A percentile compares a stretch with the other conserved stretches of the same genome.
These are phyloP conservation scores for Daldinia sp. DNA, from an alignment of 2,329 filamentous ascomycete species.

Conservation along the genomic window DNA sequence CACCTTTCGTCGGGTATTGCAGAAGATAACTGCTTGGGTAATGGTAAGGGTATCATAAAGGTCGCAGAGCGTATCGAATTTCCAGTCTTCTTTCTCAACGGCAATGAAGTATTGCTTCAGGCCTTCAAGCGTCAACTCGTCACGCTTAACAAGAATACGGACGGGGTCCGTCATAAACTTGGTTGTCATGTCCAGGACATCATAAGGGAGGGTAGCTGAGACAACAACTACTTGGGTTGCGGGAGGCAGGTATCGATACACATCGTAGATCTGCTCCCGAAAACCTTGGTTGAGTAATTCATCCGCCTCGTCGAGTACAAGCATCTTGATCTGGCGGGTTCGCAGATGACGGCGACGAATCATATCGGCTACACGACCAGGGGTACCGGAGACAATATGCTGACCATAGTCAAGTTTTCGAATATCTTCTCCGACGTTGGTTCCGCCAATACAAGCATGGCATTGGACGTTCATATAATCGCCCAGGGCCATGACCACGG, in stretches of 20 bases:
- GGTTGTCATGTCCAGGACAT: slow-evolving; percentile 98
- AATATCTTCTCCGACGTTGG: slow-evolving; percentile 97
- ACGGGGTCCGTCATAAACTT: slow-evolving; percentile 99
- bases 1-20: slow-evolving; percentile 98
- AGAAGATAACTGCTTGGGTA: slow-evolving; percentile 99
- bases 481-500: slow-evolving; percentile 98
- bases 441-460: slow-evolving; percentile 97
- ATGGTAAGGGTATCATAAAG: slow-evolving; percentile 99
- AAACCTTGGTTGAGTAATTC: slow-evolving; percentile 90
- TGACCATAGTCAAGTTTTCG: slow-evolving; percentile 97
- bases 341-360: slow-evolving; percentile 69
- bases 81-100: slow-evolving; percentile 99
- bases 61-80: slow-evolving; percentile 98
- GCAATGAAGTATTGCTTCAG: slow-evolving; percentile 99
- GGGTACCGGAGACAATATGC: slow-evolving; percentile 96
- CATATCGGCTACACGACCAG: slow-evolving; percentile 86
- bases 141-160: slow-evolving; percentile 96
- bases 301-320: slow-evolving; percentile 71
- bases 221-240: slow-evolving; percentile 99
- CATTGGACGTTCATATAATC: slow-evolving; percentile 99
- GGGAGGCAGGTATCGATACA: slow-evolving; percentile 95
- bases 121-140: slow-evolving; percentile 96
- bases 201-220: slow-evolving; percentile 95
- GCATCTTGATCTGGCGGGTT: slow-evolving; percentile 73
- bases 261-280: slow-evolving; percentile 98